phyloP scores from a whole-genome alignment of 257 asterid species.

The Solanum piurae region DNA sequence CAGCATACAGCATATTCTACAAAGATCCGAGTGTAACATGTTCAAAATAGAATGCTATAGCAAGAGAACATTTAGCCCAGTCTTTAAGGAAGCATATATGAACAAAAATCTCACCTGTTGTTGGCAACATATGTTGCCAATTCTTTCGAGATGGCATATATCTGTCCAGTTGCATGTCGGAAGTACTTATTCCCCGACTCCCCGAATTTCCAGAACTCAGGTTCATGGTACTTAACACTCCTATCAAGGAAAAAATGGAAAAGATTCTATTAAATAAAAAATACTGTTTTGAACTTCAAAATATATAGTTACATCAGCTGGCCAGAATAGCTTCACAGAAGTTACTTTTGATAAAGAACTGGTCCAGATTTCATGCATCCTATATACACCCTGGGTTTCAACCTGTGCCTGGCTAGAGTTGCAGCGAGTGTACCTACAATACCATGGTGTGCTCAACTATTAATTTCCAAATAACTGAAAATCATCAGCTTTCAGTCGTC shows the following conservation, averaged over 20 bases:
- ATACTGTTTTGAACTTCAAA: neutral
- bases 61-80: neutral
- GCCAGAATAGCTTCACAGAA: neutral
- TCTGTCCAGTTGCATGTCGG: conserved; percentile 1
- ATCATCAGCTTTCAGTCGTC: neutral
- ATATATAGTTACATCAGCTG: neutral
- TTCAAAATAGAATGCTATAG: neutral
- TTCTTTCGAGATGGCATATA: neutral
- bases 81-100: neutral
- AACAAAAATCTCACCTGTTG: neutral
- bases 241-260: neutral
- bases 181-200: neutral
- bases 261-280: neutral
- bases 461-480: neutral
- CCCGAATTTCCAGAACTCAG: conserved; percentile 1
- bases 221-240: conserved; percentile 1
- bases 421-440: conserved; percentile 49
- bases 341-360: conserved; percentile 43
- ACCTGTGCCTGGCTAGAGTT: conserved; percentile 42
- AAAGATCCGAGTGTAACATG: neutral
- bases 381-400: conserved; percentile 40
- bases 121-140: neutral
- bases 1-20: neutral
- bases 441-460: neutral
- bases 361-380: conserved; percentile 71